Evolutionary conservation across 768 basidiomycete species (phyloP).

Genomic region (Termitomyces sp.): DNA sequence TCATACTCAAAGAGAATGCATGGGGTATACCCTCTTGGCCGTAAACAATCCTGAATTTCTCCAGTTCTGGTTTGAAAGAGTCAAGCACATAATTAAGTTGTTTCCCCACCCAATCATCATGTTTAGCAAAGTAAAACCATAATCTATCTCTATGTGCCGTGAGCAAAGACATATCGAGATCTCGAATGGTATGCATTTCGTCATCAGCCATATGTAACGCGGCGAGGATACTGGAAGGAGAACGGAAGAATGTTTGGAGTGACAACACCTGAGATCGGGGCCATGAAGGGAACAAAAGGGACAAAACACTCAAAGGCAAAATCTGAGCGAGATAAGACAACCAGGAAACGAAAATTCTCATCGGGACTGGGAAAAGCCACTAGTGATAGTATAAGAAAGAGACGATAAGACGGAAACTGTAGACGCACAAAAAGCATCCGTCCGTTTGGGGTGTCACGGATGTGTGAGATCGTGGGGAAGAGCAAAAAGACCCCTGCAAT

Average conservation of each 20-base stretch:
- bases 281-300: constrained; percentile 42
- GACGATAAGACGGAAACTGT: not conserved
- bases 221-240: constrained; percentile 45
- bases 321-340: constrained; percentile 40
- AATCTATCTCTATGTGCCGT: constrained; percentile 29
- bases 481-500: constrained; percentile 50
- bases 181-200: constrained; percentile 59
- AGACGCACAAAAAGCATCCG: constrained; percentile 46
- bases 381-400: constrained; percentile 14
- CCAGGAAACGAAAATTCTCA: constrained; percentile 31
- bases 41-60: constrained; percentile 32
- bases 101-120: constrained; percentile 67
- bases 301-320: constrained; percentile 31
- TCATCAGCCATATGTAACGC: constrained; percentile 57
- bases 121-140: constrained; percentile 53
- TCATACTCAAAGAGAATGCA: constrained; percentile 68
- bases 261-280: constrained; percentile 39
- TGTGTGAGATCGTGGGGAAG: constrained; percentile 64
- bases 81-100: constrained; percentile 40
- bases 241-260: constrained; percentile 43
- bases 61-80: constrained; percentile 28
- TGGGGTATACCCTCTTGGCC: constrained; percentile 52
- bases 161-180: constrained; percentile 43
- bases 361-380: constrained; percentile 46
- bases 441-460: constrained; percentile 63